phyloP scores from a whole-genome alignment of 2,329 filamentous ascomycete species.

The Fusarium sp. region DNA sequence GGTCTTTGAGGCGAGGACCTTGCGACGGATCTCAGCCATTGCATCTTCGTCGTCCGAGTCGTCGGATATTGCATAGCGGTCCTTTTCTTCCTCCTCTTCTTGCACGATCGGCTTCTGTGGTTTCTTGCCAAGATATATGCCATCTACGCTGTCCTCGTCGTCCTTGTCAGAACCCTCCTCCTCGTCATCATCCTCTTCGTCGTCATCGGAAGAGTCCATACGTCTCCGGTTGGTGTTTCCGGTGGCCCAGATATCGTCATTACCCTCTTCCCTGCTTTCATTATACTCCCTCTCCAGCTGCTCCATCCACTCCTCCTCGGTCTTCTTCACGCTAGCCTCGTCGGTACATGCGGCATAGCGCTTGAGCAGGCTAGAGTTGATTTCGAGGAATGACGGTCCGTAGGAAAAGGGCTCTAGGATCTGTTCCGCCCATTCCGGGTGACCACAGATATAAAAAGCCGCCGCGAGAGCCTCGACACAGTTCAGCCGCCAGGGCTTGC shows the following conservation, averaged over 20 bases:
- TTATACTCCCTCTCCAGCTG: conserved; percentile 91
- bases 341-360: conserved; percentile 86
- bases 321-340: conserved; percentile 84
- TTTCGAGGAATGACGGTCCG: conserved; percentile 87
- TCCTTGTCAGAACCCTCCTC: conserved; percentile 60
- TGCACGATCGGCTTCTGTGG: conserved; percentile 48
- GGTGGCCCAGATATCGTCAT: conserved; percentile 86
- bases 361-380: conserved; percentile 85
- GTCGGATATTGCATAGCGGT: conserved; percentile 83
- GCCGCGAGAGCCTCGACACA: conserved; percentile 96
- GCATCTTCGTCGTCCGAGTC: conserved; percentile 83
- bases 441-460: conserved; percentile 92
- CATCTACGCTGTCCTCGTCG: conserved; percentile 63
- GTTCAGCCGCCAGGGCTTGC: conserved; percentile 93
- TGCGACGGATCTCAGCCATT: conserved; percentile 92
- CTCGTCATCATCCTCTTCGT: conserved; percentile 62
- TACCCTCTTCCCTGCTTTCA: conserved; percentile 78
- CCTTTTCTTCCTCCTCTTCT: conserved; percentile 63
- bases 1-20: conserved; percentile 90
- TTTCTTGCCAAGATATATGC: conserved; percentile 71
- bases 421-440: conserved; percentile 88
- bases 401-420: conserved; percentile 89
- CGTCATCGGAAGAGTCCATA: conserved; percentile 67
- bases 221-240: conserved; percentile 85
- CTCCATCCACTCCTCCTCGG: conserved; percentile 88